These are phyloP conservation scores for Penicillium sp. DNA, from an alignment of 2,329 filamentous ascomycete species.

Conservation along the genomic window DNA sequence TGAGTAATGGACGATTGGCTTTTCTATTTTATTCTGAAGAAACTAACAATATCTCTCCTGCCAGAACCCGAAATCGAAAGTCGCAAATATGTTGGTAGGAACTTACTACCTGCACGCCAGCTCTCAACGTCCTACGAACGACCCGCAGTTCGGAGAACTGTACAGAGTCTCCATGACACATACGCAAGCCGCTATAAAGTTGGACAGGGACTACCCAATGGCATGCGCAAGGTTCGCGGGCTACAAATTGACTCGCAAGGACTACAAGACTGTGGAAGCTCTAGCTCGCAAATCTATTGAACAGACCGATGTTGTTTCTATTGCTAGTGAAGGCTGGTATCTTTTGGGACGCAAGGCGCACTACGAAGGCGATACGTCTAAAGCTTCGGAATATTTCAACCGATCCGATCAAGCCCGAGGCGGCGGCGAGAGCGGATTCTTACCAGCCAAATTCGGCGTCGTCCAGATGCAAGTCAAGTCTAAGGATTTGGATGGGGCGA, in stretches of 20 bases:
- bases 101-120: conserved; percentile 86
- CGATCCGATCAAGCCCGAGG: conserved; percentile 88
- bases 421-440: conserved; percentile 81
- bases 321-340: conserved; percentile 98
- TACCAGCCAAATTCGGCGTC: conserved; percentile 91
- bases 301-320: conserved; percentile 90
- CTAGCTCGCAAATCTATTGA: conserved; percentile 92
- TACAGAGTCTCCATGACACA: conserved; percentile 96
- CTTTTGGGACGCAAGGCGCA: conserved; percentile 88
- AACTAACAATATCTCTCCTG: neutral
- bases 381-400: conserved; percentile 80
- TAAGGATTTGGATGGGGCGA: conserved; percentile 84
- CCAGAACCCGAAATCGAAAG: conserved; percentile 72
- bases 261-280: conserved; percentile 74
- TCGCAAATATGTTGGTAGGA: conserved; percentile 84
- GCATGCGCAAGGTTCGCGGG: conserved; percentile 86
- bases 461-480: conserved; percentile 84
- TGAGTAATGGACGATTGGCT: conserved; percentile 32
- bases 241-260: conserved; percentile 83
- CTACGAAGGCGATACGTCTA: conserved; percentile 68
- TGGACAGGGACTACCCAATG: conserved; percentile 85
- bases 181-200: conserved; percentile 87
- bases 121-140: conserved; percentile 74
- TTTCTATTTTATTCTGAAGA: neutral
- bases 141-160: conserved; percentile 75